phyloP scores from a whole-genome alignment of 148 eudicot genomes.

The Arbutus unedo region DNA sequence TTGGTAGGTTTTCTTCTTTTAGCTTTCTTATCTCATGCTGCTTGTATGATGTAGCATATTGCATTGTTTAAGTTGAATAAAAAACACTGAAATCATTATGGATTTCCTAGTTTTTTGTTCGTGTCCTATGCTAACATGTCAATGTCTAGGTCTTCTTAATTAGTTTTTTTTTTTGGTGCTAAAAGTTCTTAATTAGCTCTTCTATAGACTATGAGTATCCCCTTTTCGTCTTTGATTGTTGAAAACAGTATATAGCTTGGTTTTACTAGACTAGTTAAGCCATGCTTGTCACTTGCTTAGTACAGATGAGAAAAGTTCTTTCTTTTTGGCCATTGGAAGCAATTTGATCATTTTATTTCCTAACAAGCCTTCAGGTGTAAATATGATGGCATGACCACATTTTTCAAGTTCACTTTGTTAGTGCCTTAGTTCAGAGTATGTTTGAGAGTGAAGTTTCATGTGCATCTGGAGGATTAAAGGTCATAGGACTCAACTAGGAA shows the following conservation, averaged over 20 bases:
- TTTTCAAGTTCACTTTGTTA: not conserved
- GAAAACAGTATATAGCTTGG: not conserved
- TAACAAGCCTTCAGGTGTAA: not conserved
- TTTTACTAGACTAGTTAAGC: not conserved
- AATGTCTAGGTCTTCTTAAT: not conserved
- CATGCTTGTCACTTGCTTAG: too few species aligned
- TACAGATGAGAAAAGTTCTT: too few species aligned
- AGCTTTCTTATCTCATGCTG: not conserved
- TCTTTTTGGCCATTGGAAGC: not conserved
- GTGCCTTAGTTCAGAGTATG: not conserved
- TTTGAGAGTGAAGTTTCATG: not conserved
- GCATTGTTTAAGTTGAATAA: not conserved
- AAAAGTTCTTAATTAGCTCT: not conserved
- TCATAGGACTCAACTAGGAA: not conserved
- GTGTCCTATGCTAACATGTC: not conserved
- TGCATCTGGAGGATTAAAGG: not conserved
- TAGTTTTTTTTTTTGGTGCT: not conserved
- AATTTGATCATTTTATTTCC: not conserved
- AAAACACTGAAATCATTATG: not conserved
- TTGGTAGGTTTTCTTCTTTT: constrained; percentile 5
- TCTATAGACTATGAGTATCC: not conserved
- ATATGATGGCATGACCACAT: not conserved
- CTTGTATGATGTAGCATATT: not conserved
- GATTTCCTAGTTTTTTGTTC: not conserved
- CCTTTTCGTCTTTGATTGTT: not conserved